phyloP scores from a whole-genome alignment of 1,284 basidiomycete species.

The Meira miltonrushii region DNA sequence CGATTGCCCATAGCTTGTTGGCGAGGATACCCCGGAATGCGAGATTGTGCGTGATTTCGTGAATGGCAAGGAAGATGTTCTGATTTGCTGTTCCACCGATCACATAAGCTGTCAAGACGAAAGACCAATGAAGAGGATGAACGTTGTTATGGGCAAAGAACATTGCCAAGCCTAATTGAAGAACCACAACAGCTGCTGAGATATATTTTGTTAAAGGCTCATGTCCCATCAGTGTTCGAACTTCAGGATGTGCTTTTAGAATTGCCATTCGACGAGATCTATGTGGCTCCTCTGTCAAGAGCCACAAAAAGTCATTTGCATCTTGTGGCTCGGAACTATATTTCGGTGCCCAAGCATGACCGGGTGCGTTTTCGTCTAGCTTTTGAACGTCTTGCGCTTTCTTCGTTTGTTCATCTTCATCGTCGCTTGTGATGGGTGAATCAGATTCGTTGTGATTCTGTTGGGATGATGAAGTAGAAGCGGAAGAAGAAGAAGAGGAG shows the following conservation, averaged over 20 bases:
- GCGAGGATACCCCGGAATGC: conserved; percentile 77
- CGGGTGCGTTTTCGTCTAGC: conserved; percentile 5
- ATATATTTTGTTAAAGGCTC: conserved; percentile 85
- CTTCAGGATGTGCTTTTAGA: conserved; percentile 88
- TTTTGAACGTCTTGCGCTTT: neutral
- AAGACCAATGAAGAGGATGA: conserved; percentile 65
- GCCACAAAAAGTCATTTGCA: conserved; percentile 64
- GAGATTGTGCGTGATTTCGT: conserved; percentile 97
- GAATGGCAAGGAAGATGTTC: conserved; percentile 93
- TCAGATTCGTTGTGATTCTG: neutral
- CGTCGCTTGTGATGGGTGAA: conserved; percentile 4
- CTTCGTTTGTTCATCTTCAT: neutral
- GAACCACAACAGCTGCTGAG: conserved; percentile 68
- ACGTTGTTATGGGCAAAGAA: conserved; percentile 61
- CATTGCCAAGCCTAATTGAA: conserved; percentile 67
- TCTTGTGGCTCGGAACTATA: conserved; percentile 33
- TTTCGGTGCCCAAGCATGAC: conserved; percentile 46
- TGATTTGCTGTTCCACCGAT: conserved; percentile 94
- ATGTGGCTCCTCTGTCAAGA: conserved; percentile 96
- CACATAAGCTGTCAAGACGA: conserved; percentile 73
- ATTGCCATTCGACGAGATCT: conserved; percentile 79
- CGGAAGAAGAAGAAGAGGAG: conserved; percentile 10
- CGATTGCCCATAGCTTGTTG: conserved; percentile 82
- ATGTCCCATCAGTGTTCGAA: conserved; percentile 88
- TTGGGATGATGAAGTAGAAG: conserved; percentile 9